phyloP scores from a whole-genome alignment of 192 early-diverging fungal species.

The Jimgerdemannia lactiflua region DNA sequence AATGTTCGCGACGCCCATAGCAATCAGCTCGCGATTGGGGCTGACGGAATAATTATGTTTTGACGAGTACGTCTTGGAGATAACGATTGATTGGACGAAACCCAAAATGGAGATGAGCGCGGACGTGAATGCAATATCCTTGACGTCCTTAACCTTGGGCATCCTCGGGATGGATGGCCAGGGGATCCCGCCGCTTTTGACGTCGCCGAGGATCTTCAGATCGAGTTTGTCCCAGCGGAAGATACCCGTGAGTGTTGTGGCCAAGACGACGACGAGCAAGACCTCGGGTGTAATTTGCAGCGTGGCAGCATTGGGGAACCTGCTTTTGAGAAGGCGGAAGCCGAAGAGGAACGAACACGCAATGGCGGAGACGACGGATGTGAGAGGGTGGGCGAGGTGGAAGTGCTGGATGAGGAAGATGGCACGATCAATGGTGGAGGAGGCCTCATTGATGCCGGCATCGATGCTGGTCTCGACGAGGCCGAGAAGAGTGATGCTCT shows the following conservation, averaged over 20 bases:
- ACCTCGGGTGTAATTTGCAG: conserved; percentile 90
- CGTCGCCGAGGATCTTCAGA: conserved; percentile 75
- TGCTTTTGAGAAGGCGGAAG: conserved; percentile 52
- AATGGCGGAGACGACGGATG: conserved; percentile 65
- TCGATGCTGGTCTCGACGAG: conserved; percentile 35
- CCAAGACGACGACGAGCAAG: conserved; percentile 75
- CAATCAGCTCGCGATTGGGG: conserved; percentile 96
- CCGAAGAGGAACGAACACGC: conserved; percentile 69
- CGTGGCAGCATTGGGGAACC: conserved; percentile 31
- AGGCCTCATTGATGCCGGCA: conserved; percentile 53
- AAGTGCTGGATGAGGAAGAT: conserved; percentile 65
- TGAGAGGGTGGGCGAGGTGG: conserved; percentile 61
- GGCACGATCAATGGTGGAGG: conserved; percentile 80
- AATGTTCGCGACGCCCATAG: conserved; percentile 88
- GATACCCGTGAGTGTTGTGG: conserved; percentile 60
- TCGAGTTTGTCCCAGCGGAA: conserved; percentile 74
- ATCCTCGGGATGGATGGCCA: conserved; percentile 60
- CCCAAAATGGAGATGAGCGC: conserved; percentile 95
- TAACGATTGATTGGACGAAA: conserved; percentile 95
- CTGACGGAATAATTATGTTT: conserved; percentile 91
- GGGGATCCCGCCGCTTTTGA: conserved; percentile 61
- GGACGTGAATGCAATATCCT: conserved; percentile 74
- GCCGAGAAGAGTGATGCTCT: conserved; percentile 76
- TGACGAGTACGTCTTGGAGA: conserved; percentile 89
- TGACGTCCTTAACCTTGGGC: conserved; percentile 57